phyloP scores from a whole-genome alignment of 805 yeast species.

The Candida piceae region DNA sequence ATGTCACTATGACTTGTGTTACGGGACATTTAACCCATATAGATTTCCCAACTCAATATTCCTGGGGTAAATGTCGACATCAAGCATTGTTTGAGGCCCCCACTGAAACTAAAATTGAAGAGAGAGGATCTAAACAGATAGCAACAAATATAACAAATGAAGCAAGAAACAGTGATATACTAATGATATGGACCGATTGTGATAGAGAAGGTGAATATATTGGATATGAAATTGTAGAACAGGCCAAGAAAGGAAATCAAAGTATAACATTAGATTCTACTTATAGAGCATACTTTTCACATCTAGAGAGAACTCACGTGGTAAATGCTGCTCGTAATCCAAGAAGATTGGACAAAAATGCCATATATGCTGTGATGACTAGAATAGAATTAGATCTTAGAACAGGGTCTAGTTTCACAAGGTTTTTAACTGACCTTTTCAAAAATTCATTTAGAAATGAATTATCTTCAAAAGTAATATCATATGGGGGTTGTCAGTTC shows the following conservation, averaged over 20 bases:
- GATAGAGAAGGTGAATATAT: slow-evolving; percentile 95
- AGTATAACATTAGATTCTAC: slow-evolving; percentile 42
- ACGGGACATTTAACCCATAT: slow-evolving; percentile 73
- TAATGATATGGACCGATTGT: slow-evolving; percentile 98
- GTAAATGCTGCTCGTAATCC: slow-evolving; percentile 72
- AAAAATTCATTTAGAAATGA: slow-evolving; percentile 28
- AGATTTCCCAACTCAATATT: slow-evolving; percentile 58
- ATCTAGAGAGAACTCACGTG: slow-evolving; percentile 73
- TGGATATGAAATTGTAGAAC: slow-evolving; percentile 73
- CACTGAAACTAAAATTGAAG: slow-evolving; percentile 31
- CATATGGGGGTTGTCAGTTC: slow-evolving; percentile 93
- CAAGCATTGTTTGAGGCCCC: slow-evolving; percentile 71
- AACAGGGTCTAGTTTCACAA: slow-evolving; percentile 84
- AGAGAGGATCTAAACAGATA: slow-evolving; percentile 37
- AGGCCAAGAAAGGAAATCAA: slow-evolving; percentile 53
- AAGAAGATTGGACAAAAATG: slow-evolving; percentile 51
- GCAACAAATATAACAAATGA: slow-evolving; percentile 65
- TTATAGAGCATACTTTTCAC: slow-evolving; percentile 82
- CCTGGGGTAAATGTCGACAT: slow-evolving; percentile 65
- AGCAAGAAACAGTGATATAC: slow-evolving; percentile 50
- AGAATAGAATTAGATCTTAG: slow-evolving; percentile 84
- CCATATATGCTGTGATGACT: slow-evolving; percentile 80
- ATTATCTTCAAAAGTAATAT: slow-evolving; percentile 33
- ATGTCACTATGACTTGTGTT: slow-evolving; percentile 88
- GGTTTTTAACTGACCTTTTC: slow-evolving; percentile 61